Conservation (phyloP, 805 yeast genomes). For the Ascoidea rubescens region DNA sequence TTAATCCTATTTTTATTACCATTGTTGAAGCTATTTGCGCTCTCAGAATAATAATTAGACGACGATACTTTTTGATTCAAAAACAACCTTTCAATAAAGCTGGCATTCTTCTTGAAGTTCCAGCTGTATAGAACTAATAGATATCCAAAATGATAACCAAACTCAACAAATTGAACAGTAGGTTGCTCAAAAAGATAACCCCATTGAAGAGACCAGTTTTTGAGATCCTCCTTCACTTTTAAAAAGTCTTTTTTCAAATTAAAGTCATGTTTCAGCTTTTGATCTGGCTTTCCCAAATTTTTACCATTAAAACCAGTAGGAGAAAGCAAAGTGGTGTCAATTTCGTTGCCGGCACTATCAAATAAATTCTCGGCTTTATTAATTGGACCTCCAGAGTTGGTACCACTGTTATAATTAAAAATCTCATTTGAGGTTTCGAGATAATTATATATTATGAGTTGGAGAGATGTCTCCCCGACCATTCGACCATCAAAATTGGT, state of each 20-base stretch:
- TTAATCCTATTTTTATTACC: no score
- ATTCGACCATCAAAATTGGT: constrained; percentile 49
- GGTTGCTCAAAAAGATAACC: constrained; percentile 39
- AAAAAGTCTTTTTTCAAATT: constrained; percentile 11
- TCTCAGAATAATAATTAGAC: background rate
- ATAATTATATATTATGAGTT: constrained; percentile 30
- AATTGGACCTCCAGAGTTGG: background rate
- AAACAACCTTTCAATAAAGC: no score
- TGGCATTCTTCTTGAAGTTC: background rate
- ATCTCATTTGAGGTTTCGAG: constrained; percentile 22
- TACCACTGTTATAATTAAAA: background rate
- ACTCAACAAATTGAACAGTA: constrained; percentile 41
- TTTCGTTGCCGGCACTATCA: no score
- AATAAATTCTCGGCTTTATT: no score
- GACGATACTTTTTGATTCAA: background rate
- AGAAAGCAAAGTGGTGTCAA: no score
- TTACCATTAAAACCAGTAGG: no score
- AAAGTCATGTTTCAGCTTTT: background rate
- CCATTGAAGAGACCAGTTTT: constrained; percentile 38
- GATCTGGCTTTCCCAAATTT: background rate
- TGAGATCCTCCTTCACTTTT: constrained; percentile 18
- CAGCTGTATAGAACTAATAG: background rate
- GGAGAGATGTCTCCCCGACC: constrained; percentile 38
- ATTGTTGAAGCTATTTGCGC: no score
- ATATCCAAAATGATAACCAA: constrained; percentile 9